Evolutionary conservation across 1,284 basidiomycete genomes (phyloP), one percentile per base, ranked within the genome.

Genomic region (Schizophyllum commune): DNA sequence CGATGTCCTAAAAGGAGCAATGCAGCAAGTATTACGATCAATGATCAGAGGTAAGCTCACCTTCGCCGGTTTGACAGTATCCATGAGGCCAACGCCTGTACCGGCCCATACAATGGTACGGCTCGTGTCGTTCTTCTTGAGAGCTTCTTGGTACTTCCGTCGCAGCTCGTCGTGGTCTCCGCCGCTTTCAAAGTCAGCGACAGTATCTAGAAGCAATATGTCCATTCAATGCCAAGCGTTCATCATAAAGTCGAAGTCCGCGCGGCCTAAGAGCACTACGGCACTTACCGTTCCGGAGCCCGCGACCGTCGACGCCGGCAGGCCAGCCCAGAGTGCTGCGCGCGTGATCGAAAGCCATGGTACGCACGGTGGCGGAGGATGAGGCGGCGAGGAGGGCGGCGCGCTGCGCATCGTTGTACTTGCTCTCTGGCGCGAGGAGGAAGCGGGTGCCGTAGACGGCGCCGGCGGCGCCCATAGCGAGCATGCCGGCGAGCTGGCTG

Each of bases 371-470:
- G 56, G 74, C 70, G 15, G 71, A 69, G 1, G 79, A 74, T 52
- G 70, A 70, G 21, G 88, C 88, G 15, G 70, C 71, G 22, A 84
- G 67, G 34, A 91, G 76, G 1, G 83, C 82, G 19, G 74, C 71
- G 68, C 84, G 84, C 67, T 89, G 84, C 0, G 69, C 71, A 56
- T 81, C 74, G 19, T 76, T 74, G 71, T 89, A 91, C 32, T 77
- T 69, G 65, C 83, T 82, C 73, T 91, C 88, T 4, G 82, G 79
- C 2, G 86, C 82, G 63, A 88, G 74, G 47, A 90, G 73, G 68
- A 91, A 89, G 32, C 89, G 85, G 0, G 89, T 91, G 61, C 89
- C 89, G 13, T 88, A 67, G 33, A 84, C 88, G 17, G 75, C 85
- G 3, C 88, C 89, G 34, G 82, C 76, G 4, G 83, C 86, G 21